Percentiles rank a stretch among this genome's conserved stretches.
Conservation (phyloP, 2,329 filamentous ascomycete genomes). For the Thelonectria discophora region DNA sequence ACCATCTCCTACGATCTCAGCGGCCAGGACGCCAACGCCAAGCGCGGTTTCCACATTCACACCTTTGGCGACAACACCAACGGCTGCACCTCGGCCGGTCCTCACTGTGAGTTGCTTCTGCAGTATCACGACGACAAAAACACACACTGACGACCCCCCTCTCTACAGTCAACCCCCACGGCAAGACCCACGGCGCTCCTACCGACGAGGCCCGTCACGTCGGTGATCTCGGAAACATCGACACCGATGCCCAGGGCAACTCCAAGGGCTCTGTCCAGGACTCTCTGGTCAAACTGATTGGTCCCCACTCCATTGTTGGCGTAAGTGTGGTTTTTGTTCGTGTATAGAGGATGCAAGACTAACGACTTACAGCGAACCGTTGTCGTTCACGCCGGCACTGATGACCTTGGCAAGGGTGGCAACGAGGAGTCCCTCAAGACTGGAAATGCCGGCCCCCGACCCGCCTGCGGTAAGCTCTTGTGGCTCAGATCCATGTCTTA, state of each 20-base stretch:
- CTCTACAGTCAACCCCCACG: slow-evolving; percentile 86
- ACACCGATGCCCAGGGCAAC: slow-evolving; percentile 93
- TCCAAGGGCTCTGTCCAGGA: slow-evolving; percentile 82
- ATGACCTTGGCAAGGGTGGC: slow-evolving; percentile 92
- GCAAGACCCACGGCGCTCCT: slow-evolving; percentile 92
- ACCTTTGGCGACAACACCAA: slow-evolving; percentile 99
- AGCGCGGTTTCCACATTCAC: slow-evolving; percentile 99
- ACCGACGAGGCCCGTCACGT: slow-evolving; percentile 87
- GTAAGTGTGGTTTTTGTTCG: too few species aligned
- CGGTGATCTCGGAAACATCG: slow-evolving; percentile 96
- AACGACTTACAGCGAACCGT: slow-evolving; percentile 77
- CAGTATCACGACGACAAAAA: not conserved
- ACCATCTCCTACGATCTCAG: slow-evolving; percentile 91
- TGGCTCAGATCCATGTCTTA: not conserved
- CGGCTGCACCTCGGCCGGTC: slow-evolving; percentile 97
- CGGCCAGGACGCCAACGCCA: slow-evolving; percentile 91
- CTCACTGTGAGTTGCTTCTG: slow-evolving; percentile 83
- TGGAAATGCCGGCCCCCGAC: slow-evolving; percentile 91
- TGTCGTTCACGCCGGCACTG: slow-evolving; percentile 93
- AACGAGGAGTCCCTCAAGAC: slow-evolving; percentile 98
- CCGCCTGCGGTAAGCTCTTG: slow-evolving; percentile 81
- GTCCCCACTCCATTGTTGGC: slow-evolving; percentile 92
- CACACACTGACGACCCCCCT: slow-evolving; percentile 24
- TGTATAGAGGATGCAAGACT: slow-evolving; percentile 7
- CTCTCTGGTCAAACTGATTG: slow-evolving; percentile 92